phyloP scores from a whole-genome alignment of 352 stramenopile genomes.

The Globisporangium barbulae region DNA sequence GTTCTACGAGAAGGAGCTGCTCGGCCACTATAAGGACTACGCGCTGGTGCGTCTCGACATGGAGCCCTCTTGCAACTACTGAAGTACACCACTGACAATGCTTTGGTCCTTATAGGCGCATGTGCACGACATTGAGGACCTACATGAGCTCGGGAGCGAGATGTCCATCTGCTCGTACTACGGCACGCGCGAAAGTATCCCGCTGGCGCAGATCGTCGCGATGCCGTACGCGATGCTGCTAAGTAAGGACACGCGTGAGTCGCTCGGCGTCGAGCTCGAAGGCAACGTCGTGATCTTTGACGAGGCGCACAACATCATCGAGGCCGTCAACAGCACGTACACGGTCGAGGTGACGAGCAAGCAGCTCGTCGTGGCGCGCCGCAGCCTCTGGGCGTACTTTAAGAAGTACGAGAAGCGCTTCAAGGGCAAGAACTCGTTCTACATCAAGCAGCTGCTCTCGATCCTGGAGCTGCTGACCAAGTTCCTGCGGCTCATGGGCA shows the following conservation, averaged over 20 bases:
- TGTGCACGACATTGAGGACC: conserved; percentile 96
- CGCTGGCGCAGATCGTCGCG: conserved; percentile 85
- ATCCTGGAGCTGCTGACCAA: conserved; percentile 76
- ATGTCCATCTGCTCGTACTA: conserved; percentile 98
- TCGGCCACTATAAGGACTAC: conserved; percentile 74
- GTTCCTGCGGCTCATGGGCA: conserved; percentile 61
- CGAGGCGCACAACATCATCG: conserved; percentile 99
- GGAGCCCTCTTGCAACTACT: too few relatives aligned
- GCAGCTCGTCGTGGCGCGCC: conserved; percentile 61
- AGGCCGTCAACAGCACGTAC: conserved; percentile 93
- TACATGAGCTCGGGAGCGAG: conserved; percentile 87
- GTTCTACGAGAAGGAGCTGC: conserved; percentile 78
- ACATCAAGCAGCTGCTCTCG: conserved; percentile 87
- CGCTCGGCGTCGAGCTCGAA: conserved; percentile 83
- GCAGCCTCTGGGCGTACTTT: conserved; percentile 84
- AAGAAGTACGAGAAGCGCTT: conserved; percentile 87
- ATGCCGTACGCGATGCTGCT: conserved; percentile 94
- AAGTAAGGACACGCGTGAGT: conserved; percentile 88
- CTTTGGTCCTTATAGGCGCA: conserved; percentile 38
- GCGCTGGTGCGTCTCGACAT: conserved; percentile 45
- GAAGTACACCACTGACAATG: neutral
- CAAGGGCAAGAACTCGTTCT: conserved; percentile 84
- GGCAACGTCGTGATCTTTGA: conserved; percentile 96
- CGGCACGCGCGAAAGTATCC: conserved; percentile 86
- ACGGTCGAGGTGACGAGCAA: conserved; percentile 76